These are phyloP conservation scores for Gossypium longicalyx DNA, from an alignment of 345 rosid genomes.

Conservation along the genomic window DNA sequence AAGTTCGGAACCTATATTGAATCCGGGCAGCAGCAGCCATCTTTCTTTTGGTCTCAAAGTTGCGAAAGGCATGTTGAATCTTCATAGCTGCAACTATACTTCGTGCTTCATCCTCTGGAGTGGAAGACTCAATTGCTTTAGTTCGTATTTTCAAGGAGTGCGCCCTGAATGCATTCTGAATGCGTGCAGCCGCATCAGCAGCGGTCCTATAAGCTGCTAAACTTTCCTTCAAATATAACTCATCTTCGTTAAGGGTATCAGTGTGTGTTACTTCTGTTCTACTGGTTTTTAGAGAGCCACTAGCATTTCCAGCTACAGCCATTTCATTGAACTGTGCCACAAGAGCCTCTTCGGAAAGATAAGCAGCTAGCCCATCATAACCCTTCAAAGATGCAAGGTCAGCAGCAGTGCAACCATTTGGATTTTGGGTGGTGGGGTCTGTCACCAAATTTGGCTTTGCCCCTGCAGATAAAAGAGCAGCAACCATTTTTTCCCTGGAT, in stretches of 20 bases:
- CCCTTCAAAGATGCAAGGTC: slow-evolving; percentile 79
- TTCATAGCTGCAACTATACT: slow-evolving; percentile 81
- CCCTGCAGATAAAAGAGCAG: slow-evolving; percentile 79
- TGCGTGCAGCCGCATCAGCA: slow-evolving; percentile 91
- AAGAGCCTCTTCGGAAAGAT: slow-evolving; percentile 77
- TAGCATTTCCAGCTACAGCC: slow-evolving; percentile 83
- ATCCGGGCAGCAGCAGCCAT: slow-evolving; percentile 80
- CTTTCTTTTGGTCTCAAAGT: slow-evolving; percentile 54
- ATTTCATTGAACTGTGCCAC: slow-evolving; percentile 78
- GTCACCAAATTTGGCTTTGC: slow-evolving; percentile 87
- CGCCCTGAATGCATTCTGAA: slow-evolving; percentile 82
- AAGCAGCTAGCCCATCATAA: slow-evolving; percentile 81
- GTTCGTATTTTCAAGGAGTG: slow-evolving; percentile 60
- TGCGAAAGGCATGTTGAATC: slow-evolving; percentile 92
- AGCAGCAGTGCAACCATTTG: slow-evolving; percentile 76
- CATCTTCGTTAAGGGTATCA: slow-evolving; percentile 51
- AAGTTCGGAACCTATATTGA: slow-evolving; percentile 80
- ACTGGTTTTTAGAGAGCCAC: slow-evolving; percentile 52
- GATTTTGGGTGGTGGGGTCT: slow-evolving; percentile 66
- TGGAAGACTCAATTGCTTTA: slow-evolving; percentile 37
- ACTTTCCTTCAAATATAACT: slow-evolving; percentile 60
- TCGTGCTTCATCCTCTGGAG: slow-evolving; percentile 65
- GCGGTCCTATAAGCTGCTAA: slow-evolving; percentile 78
- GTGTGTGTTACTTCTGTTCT: slow-evolving; percentile 29
- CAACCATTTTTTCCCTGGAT: slow-evolving; percentile 93